A percentile compares a stretch with the other conserved stretches of the same genome.
phyloP scores from a whole-genome alignment of 140 eudicot genomes.

The Flaveria floridana region DNA sequence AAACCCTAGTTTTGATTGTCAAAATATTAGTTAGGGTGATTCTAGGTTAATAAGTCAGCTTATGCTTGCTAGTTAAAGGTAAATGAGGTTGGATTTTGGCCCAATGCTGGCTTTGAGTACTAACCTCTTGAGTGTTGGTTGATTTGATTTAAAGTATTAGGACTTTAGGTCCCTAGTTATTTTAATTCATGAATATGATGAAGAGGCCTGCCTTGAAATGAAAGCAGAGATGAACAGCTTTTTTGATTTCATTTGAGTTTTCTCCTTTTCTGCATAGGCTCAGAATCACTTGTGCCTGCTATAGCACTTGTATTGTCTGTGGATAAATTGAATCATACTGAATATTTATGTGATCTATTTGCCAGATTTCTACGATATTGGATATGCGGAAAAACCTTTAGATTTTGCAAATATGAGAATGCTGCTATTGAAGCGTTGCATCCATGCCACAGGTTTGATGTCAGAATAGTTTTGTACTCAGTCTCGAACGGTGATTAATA shows the following conservation, averaged over 20 bases:
- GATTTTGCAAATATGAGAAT: slow-evolving; percentile 40
- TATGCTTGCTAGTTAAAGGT: background rate
- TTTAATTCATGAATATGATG: background rate
- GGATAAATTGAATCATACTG: slow-evolving; percentile 13
- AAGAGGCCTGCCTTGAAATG: background rate
- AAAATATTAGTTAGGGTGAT: background rate
- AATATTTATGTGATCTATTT: slow-evolving; percentile 20
- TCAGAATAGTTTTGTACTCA: background rate
- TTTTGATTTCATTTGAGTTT: background rate
- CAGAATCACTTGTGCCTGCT: background rate
- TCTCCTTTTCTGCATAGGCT: background rate
- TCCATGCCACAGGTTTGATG: slow-evolving; percentile 77
- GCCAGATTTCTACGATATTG: slow-evolving; percentile 42
- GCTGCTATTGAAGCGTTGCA: slow-evolving; percentile 41
- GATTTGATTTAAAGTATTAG: background rate
- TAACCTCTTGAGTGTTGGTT: background rate
- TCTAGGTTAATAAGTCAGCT: slow-evolving; percentile 6
- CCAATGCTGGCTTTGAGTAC: background rate
- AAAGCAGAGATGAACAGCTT: background rate
- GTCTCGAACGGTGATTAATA: background rate
- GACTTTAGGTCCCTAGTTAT: background rate
- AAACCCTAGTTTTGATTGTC: slow-evolving; percentile 21
- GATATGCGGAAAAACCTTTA: slow-evolving; percentile 30
- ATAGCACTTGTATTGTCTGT: background rate
- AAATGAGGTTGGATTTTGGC: background rate